phyloP scores from a whole-genome alignment of 768 basidiomycete genomes.

The Asterophora parasitica region DNA sequence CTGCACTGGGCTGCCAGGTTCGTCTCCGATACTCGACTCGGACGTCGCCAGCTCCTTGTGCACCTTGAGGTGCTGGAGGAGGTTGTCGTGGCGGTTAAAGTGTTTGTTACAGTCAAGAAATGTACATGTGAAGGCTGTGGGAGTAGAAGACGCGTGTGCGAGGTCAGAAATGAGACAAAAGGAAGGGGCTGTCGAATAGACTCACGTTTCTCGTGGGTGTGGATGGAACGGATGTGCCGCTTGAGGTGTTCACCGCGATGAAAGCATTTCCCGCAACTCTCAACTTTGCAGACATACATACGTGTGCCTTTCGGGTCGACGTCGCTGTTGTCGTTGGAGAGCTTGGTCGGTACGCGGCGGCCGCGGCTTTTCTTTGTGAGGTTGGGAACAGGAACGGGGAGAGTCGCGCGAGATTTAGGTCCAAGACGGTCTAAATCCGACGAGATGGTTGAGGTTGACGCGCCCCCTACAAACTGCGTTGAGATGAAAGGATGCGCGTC shows the following conservation, averaged over 20 bases:
- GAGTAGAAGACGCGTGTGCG: constrained; percentile 9
- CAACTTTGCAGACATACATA: constrained; percentile 58
- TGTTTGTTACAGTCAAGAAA: constrained; percentile 62
- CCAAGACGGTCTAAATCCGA: constrained; percentile 30
- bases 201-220: constrained; percentile 76
- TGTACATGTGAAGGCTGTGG: constrained; percentile 67
- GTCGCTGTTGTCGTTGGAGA: constrained; percentile 13
- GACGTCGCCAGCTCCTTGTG: constrained; percentile 39
- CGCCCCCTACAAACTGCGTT: constrained; percentile 8
- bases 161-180: constrained; percentile 13
- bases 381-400: constrained; percentile 71
- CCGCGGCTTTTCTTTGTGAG: constrained; percentile 79
- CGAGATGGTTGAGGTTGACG: constrained; percentile 10
- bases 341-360: constrained; percentile 62
- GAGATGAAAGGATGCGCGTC: constrained; percentile 1
- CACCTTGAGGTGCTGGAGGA: constrained; percentile 73
- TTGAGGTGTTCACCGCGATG: constrained; percentile 73
- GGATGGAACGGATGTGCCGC: constrained; percentile 69
- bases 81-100: constrained; percentile 78
- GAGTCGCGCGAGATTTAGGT: constrained; percentile 47
- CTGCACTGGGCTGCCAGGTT: constrained; percentile 10
- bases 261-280: constrained; percentile 70
- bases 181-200: constrained; percentile 18
- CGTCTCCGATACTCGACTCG: constrained; percentile 12
- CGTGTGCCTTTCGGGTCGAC: constrained; percentile 22